Base-by-base conservation (phyloP, 768 basidiomycete species). In the Tricholoma flavovirens region DNA sequence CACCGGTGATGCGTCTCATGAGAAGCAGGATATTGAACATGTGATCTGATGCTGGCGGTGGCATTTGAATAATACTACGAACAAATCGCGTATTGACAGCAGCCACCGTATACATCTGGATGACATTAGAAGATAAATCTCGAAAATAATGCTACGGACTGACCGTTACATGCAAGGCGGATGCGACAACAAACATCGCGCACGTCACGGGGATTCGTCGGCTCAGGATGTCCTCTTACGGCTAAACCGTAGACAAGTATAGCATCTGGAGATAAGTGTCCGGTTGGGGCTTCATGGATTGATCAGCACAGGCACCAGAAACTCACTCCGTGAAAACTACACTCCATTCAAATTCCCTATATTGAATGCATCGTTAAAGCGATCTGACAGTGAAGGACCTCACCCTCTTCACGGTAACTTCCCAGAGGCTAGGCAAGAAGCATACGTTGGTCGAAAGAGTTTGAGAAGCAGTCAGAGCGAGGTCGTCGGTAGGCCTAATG, bases 161-260 rank as follows among this genome's bases (percentile, higher is more conserved):
- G 40, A 42, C 40, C 22, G 19, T 45, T 4, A 32, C 21, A 45
- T 5, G 43, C 19, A 12, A 14, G 5, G 14, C 24, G 17, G 29
- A 17, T 22, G n/a, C 8, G 26, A 17, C 15, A 17, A 30, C 3
- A 9, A 29, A 19, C 24, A 24, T 26, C 24, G 14, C 14, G 12
- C 17, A 17, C 26, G 29, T 30, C 24, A 29, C 29, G 46, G 22
- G 21, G 43, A 45, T 45, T 24, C 43, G 43, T 45, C 43, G 43
- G 43, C n/a, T 5, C 38, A 17, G 38, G 2, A 45, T 82, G 77
- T 55, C 83, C 78, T 61, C 83, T 81, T 9, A 90, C 75, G 1
- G 73, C 73, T 19, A 80, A 78, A 0, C 82, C 85, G 58, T 83
- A 68, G 1, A 88, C 81, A 12, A 87, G 87, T 52, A 90, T 89